Base-by-base conservation (phyloP, 2,329 filamentous ascomycete genomes). In the Davidsoniella australis region DNA sequence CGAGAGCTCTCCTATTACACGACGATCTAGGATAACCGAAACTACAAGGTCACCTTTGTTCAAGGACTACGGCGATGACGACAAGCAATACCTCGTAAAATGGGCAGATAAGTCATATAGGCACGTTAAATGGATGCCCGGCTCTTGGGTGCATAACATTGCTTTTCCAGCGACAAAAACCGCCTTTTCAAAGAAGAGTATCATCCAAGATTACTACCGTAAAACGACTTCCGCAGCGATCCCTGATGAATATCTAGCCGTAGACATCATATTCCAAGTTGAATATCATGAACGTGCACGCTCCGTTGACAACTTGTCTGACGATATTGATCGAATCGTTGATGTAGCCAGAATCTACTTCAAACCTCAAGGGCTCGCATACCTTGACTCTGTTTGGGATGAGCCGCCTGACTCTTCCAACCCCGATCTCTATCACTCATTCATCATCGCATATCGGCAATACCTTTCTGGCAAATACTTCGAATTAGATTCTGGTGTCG, bases 321-420 rank as follows among this genome's bases (percentile, higher is more conserved):
- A 81, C 14, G 85, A 91, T 57, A 69, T 86, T 53, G 73, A 73
- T 37, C 77, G 82, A 4, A 78, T 89, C 39, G 72, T 75, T 33
- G 75, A 86, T 56, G 77, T 98, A 18, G 72, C 77, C 45, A 73
- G 78, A 57, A 80, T 86, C 0, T 74, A 81, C 45, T 83, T 94
- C 65, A 98, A 98, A 61, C 96, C 88, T 63, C 86, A 93, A 62
- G 91, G 91, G 10, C 73, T 98, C 6, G 74, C 80, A 4, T 96
- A 98, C 59, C 86, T 94, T 54, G 87, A 95, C 52, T 76, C 78
- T 1, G 87, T 94, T 0, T 95, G 89, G 89, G 88, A 94, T 57
- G 71, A 74, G 2, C 85, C 87, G 0, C 89, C 89, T 0, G 64
- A 69, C 2, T 70, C 75, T 26, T 75, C 84, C 51, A 75, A 73